These are phyloP conservation scores for Acanthamoeba castellanii DNA, from an alignment of 208 protist genomes.

Conservation along the genomic window DNA sequence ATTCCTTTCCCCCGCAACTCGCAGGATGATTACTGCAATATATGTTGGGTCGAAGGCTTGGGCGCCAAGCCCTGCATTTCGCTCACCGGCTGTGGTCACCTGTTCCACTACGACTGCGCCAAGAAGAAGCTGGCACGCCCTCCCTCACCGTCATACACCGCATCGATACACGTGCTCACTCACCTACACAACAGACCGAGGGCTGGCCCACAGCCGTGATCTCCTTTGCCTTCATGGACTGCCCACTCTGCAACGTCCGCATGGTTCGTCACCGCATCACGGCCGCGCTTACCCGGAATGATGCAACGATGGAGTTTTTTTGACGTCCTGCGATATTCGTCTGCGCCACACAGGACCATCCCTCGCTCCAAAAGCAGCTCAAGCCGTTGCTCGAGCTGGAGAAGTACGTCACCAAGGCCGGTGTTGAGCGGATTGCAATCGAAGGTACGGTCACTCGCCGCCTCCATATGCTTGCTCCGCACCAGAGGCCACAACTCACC, in stretches of 20 bases:
- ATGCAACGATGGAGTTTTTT: background rate
- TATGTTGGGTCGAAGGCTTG: slow-evolving; percentile 41
- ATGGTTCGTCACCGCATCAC: background rate
- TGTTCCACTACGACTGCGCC: slow-evolving; percentile 57
- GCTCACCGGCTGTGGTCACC: background rate
- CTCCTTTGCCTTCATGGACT: slow-evolving; percentile 58
- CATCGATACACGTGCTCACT: background rate
- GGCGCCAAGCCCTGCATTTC: slow-evolving; percentile 2
- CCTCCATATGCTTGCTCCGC: background rate
- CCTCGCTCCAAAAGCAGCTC: background rate
- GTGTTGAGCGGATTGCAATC: background rate
- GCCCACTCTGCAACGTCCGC: slow-evolving; percentile 30
- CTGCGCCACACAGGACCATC: slow-evolving; percentile 12
- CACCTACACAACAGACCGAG: background rate
- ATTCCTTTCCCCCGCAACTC: background rate
- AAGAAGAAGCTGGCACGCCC: slow-evolving; percentile 44
- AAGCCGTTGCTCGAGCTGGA: slow-evolving; percentile 8
- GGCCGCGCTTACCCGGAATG: background rate
- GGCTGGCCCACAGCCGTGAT: slow-evolving; percentile 46
- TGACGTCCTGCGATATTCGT: background rate
- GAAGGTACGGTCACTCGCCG: slow-evolving; percentile 10
- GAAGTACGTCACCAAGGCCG: slow-evolving; percentile 14
- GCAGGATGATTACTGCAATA: slow-evolving; percentile 52
- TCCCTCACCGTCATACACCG: background rate
- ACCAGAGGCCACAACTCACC: no score